Evolutionary conservation across 139 green algal genomes (phyloP).

Genomic region (Eudorina sp.): DNA sequence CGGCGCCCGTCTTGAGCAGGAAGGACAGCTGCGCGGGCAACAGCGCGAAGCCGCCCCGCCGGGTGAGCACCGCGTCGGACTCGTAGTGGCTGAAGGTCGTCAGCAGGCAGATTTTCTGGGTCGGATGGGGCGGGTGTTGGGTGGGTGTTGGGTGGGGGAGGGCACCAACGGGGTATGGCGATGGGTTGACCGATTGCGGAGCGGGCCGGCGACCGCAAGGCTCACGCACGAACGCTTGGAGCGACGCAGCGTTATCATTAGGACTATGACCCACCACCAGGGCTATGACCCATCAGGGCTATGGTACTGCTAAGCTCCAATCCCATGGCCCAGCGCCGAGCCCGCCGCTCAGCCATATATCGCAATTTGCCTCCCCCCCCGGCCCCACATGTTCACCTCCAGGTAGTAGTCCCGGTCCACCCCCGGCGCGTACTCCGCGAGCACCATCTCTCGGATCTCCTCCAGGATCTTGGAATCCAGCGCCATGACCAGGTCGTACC

Average conservation of each 20-base stretch:
- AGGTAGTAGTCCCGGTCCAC: constrained; percentile 42
- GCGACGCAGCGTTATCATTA: too few species aligned
- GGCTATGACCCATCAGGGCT: too few species aligned
- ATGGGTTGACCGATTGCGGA: too few species aligned
- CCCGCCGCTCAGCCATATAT: too few species aligned
- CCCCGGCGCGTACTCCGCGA: constrained; percentile 10
- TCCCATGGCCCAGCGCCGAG: too few species aligned
- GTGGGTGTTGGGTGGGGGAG: not conserved
- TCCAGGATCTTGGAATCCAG: constrained; percentile 29
- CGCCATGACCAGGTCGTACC: constrained; percentile 37
- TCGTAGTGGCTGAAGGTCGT: constrained; percentile 51
- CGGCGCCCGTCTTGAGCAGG: constrained; percentile 10
- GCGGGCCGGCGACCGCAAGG: too few species aligned
- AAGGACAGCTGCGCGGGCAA: constrained; percentile 47
- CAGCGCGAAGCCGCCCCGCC: constrained; percentile 43
- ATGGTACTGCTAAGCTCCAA: too few species aligned
- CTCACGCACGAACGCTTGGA: too few species aligned
- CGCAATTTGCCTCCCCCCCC: not conserved
- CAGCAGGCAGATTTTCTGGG: constrained; percentile 48
- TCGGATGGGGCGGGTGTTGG: too few species aligned
- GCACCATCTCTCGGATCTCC: not conserved
- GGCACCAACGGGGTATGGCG: not conserved
- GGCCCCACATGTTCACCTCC: not conserved
- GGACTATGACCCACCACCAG: too few species aligned
- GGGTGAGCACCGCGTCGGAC: constrained; percentile 35